These are phyloP conservation scores for Nemania sp. DNA, from an alignment of 2,329 filamentous ascomycete species.

Conservation along the genomic window DNA sequence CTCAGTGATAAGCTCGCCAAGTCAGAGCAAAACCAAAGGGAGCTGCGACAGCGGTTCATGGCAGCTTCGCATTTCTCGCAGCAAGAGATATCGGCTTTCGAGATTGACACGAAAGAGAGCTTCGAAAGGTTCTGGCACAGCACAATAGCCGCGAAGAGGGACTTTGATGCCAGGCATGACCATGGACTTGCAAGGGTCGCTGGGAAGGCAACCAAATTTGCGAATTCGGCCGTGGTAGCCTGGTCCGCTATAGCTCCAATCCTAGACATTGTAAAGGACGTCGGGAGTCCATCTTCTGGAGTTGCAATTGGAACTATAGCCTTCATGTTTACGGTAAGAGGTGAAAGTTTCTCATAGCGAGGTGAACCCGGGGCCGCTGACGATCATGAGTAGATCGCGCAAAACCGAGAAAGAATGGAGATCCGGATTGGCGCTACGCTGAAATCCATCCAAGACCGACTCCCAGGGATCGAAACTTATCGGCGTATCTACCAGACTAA, in stretches of 20 bases:
- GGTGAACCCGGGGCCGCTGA: not conserved
- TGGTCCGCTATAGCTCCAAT: not conserved
- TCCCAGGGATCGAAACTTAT: constrained; percentile 7
- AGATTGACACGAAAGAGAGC: not conserved
- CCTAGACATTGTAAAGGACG: not conserved
- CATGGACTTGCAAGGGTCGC: not conserved
- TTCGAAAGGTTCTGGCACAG: not conserved
- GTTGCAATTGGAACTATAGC: constrained; percentile 6
- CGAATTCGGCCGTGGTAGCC: not conserved
- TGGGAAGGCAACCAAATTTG: not conserved
- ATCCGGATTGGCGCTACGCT: not conserved
- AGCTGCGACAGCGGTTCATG: not conserved
- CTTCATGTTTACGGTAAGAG: constrained; percentile 2
- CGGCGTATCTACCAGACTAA: constrained; percentile 2
- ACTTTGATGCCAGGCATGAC: not conserved
- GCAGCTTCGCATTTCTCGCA: not conserved
- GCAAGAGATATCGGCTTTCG: constrained; percentile 3
- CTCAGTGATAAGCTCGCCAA: not conserved
- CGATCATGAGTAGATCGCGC: not conserved
- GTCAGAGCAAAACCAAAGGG: not conserved
- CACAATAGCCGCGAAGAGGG: not conserved
- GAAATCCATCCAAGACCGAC: constrained; percentile 1
- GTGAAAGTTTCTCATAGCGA: not conserved
- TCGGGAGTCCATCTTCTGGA: not conserved
- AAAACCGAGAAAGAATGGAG: constrained; percentile 6